Percentiles rank a stretch among this genome's conserved stretches.
Evolutionary conservation across 768 basidiomycete species (phyloP).

Genomic region (Leucocoprinus sp.): DNA sequence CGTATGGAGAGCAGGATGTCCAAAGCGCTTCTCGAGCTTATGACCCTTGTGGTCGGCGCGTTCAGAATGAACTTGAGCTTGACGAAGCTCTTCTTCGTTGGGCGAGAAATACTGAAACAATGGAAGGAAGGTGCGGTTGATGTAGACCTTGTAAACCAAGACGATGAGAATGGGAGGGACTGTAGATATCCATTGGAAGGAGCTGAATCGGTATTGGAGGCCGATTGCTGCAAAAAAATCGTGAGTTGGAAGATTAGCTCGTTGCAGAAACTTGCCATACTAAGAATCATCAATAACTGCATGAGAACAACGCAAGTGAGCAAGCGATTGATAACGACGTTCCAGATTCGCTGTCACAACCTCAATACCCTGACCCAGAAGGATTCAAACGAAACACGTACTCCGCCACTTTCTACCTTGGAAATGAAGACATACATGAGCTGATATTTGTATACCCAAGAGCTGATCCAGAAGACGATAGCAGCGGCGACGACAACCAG

Average conservation of each 20-base stretch:
- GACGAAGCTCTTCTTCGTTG: slow-evolving; percentile 63
- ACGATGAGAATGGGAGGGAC: slow-evolving; percentile 82
- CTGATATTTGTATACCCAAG: slow-evolving; percentile 92
- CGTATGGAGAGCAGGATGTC: slow-evolving; percentile 83
- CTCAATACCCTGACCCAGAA: slow-evolving; percentile 6
- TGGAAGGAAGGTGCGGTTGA: slow-evolving; percentile 57
- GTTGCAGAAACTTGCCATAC: slow-evolving; percentile 37
- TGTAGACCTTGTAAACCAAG: slow-evolving; percentile 76
- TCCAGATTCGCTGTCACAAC: slow-evolving; percentile 72
- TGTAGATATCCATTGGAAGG: slow-evolving; percentile 75
- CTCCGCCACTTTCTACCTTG: slow-evolving; percentile 89
- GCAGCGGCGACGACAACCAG: slow-evolving; percentile 78
- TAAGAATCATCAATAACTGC: slow-evolving; percentile 81
- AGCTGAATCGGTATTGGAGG: slow-evolving; percentile 64
- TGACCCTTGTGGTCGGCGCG: slow-evolving; percentile 64
- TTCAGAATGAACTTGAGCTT: slow-evolving; percentile 71
- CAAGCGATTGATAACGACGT: slow-evolving; percentile 86
- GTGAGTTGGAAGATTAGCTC: slow-evolving; percentile 11
- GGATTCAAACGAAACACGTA: slow-evolving; percentile 29
- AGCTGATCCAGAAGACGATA: slow-evolving; percentile 80
- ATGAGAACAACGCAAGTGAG: slow-evolving; percentile 73
- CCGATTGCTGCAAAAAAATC: slow-evolving; percentile 57
- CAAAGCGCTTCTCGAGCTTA: slow-evolving; percentile 84
- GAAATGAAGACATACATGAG: slow-evolving; percentile 91
- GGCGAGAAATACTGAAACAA: slow-evolving; percentile 83